A percentile compares a stretch with the other conserved stretches of the same genome.
Conservation (phyloP, 495 filamentous ascomycete genomes). For the Jackrogersella multiformis region DNA sequence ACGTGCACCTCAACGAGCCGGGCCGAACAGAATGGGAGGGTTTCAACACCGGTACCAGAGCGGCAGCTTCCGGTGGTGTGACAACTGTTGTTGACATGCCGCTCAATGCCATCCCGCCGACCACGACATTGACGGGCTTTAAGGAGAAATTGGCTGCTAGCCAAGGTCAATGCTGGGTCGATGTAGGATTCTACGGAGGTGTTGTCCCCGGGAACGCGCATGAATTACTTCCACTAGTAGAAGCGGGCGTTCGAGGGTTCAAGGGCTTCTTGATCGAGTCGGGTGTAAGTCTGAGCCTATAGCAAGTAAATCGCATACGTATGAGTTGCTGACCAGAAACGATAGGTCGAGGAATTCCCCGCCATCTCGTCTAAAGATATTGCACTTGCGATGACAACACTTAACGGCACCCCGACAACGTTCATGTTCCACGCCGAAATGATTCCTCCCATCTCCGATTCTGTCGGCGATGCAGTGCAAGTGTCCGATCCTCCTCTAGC, state of each 20-base stretch:
- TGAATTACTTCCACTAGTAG: slow-evolving; percentile 81
- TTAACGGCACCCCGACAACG: slow-evolving; percentile 80
- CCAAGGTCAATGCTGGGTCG: slow-evolving; percentile 93
- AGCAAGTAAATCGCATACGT: slow-evolving; percentile 2
- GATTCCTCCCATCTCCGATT: slow-evolving; percentile 86
- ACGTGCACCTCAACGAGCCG: slow-evolving; percentile 98
- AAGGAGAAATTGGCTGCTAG: slow-evolving; percentile 87
- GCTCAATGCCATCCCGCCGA: slow-evolving; percentile 95
- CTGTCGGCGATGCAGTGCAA: slow-evolving; percentile 82
- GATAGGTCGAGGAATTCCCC: slow-evolving; percentile 92
- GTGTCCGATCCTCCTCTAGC: slow-evolving; percentile 74
- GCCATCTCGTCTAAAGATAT: slow-evolving; percentile 85
- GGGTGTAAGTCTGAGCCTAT: slow-evolving; percentile 70
- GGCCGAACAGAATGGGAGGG: slow-evolving; percentile 99
- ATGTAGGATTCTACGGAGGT: slow-evolving; percentile 98
- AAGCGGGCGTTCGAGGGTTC: slow-evolving; percentile 90
- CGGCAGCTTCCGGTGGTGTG: slow-evolving; percentile 94
- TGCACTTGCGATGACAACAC: slow-evolving; percentile 76
- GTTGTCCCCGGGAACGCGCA: slow-evolving; percentile 89
- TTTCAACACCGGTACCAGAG: slow-evolving; percentile 91
- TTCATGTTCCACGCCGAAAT: slow-evolving; percentile 99
- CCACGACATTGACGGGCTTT: slow-evolving; percentile 85
- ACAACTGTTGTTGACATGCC: slow-evolving; percentile 99
- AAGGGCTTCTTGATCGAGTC: slow-evolving; percentile 98
- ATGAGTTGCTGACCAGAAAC: slow-evolving; percentile 4